A percentile compares a stretch with the other conserved stretches of the same genome.
phyloP scores from a whole-genome alignment of 257 asterid species.

The Cordia subcordata region DNA sequence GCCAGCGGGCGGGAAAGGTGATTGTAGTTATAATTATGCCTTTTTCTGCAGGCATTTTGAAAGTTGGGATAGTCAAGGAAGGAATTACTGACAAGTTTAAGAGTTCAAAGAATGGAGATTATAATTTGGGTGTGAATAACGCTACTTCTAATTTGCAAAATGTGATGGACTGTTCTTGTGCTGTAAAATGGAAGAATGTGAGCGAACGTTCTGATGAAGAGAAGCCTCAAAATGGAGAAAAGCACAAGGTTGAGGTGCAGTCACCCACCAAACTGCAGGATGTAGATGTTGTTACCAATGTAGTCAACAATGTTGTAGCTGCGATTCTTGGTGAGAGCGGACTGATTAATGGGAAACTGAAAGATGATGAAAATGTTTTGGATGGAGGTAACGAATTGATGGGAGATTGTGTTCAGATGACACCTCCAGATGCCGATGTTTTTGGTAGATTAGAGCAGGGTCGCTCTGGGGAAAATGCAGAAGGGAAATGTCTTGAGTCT shows the following conservation, averaged over 20 bases:
- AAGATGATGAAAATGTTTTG: slow-evolving; percentile 9
- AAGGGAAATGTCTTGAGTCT: slow-evolving; percentile 10
- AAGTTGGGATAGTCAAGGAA: slow-evolving; percentile 32
- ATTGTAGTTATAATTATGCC: background rate
- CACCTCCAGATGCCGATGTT: slow-evolving; percentile 59
- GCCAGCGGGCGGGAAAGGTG: too few relatives aligned
- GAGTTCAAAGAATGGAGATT: slow-evolving; percentile 3
- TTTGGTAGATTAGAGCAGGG: slow-evolving; percentile 19
- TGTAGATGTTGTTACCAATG: slow-evolving; percentile 7
- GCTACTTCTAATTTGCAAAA: slow-evolving; percentile 18
- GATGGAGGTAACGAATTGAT: slow-evolving; percentile 21
- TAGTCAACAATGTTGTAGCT: background rate
- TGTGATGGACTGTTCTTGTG: slow-evolving; percentile 8
- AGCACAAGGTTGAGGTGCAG: slow-evolving; percentile 3
- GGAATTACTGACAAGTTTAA: slow-evolving; percentile 15
- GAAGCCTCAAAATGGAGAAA: slow-evolving; percentile 7
- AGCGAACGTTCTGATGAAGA: slow-evolving; percentile 13
- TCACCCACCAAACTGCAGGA: slow-evolving; percentile 13
- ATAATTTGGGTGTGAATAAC: slow-evolving; percentile 3
- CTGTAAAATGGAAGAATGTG: slow-evolving; percentile 7
- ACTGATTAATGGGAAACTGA: slow-evolving; percentile 7
- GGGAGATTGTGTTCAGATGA: slow-evolving; percentile 43
- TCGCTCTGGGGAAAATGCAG: slow-evolving; percentile 12
- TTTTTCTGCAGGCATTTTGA: slow-evolving; percentile 35
- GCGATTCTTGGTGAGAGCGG: background rate